Evolutionary conservation across 75 land plant species (phyloP).

Genomic region (Selaginella moellendorffii): DNA sequence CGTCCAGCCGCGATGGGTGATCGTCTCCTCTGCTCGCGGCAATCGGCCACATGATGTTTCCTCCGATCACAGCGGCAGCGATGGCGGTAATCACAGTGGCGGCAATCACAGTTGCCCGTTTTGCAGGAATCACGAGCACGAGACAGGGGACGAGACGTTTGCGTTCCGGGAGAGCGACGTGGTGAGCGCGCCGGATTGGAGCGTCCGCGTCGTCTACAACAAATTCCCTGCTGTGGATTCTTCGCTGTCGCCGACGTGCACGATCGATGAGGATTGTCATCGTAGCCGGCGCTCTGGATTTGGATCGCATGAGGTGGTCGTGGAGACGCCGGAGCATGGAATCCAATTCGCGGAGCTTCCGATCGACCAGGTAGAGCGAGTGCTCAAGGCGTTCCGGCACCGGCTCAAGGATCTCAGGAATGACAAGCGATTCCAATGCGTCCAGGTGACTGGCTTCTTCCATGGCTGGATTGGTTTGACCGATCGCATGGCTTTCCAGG

Average conservation of each 20-base stretch:
- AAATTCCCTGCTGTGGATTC: conserved; percentile 49
- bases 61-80: conserved; percentile 2
- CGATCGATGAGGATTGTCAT: neutral
- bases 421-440: conserved; percentile 34
- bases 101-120: conserved; percentile 37
- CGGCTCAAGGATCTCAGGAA: conserved; percentile 32
- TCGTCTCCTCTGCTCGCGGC: conserved; percentile 57
- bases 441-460: conserved; percentile 45
- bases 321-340: conserved; percentile 63
- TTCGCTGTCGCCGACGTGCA: neutral
- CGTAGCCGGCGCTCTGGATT: conserved; percentile 30
- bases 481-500: conserved; percentile 23
- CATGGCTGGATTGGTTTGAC: neutral
- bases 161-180: conserved; percentile 26
- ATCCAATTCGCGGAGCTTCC: conserved; percentile 33
- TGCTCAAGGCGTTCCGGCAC: conserved; percentile 41
- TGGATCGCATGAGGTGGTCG: conserved; percentile 92
- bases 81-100: conserved; percentile 13
- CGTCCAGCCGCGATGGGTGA: conserved; percentile 48
- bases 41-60: conserved; percentile 67
- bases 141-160: conserved; percentile 85
- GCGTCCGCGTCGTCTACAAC: conserved; percentile 57
- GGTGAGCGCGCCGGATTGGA: conserved; percentile 29
- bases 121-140: conserved; percentile 58
- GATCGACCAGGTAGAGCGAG: conserved; percentile 32